A percentile compares a stretch with the other conserved stretches of the same genome.
Conservation (phyloP, 1,284 basidiomycete genomes). For the Golubevia sp. region DNA sequence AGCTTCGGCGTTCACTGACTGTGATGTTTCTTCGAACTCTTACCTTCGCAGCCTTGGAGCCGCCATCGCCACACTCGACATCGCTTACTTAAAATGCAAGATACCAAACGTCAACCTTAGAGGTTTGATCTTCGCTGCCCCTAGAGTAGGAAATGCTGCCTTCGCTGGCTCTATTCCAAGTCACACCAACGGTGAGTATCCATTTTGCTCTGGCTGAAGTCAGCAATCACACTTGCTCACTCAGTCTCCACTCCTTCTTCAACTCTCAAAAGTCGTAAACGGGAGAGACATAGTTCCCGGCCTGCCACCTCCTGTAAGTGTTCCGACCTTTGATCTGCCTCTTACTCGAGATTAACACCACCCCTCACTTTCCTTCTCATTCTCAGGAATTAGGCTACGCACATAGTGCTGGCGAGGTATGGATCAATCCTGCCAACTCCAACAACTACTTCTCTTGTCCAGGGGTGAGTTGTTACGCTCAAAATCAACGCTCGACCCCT, state of each 20-base stretch:
- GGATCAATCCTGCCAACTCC: slow-evolving; percentile 1
- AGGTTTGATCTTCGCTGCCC: slow-evolving; percentile 30
- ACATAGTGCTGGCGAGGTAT: not conserved
- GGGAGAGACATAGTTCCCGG: not conserved
- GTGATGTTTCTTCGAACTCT: not conserved
- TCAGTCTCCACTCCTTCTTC: not conserved
- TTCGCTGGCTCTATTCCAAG: not conserved
- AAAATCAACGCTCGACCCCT: too few relatives aligned
- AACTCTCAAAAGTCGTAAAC: not conserved
- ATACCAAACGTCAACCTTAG: slow-evolving; percentile 14
- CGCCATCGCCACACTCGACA: slow-evolving; percentile 31
- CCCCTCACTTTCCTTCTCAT: too few relatives aligned
- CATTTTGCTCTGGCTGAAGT: not conserved
- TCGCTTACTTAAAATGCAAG: slow-evolving; percentile 30
- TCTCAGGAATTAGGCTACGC: not conserved
- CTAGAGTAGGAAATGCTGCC: slow-evolving; percentile 30
- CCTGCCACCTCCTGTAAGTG: too few relatives aligned
- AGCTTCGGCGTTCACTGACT: too few relatives aligned
- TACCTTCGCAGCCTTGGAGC: slow-evolving; percentile 25
- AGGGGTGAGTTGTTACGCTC: too few relatives aligned
- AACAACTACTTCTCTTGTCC: not conserved
- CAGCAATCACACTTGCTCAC: not conserved
- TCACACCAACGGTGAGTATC: not conserved
- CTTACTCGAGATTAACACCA: too few relatives aligned
- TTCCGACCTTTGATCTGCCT: too few relatives aligned